A percentile compares a stretch with the other conserved stretches of the same genome.
Evolutionary conservation across 2,329 filamentous ascomycete species (phyloP).

Genomic region (Cladosporium phlei): DNA sequence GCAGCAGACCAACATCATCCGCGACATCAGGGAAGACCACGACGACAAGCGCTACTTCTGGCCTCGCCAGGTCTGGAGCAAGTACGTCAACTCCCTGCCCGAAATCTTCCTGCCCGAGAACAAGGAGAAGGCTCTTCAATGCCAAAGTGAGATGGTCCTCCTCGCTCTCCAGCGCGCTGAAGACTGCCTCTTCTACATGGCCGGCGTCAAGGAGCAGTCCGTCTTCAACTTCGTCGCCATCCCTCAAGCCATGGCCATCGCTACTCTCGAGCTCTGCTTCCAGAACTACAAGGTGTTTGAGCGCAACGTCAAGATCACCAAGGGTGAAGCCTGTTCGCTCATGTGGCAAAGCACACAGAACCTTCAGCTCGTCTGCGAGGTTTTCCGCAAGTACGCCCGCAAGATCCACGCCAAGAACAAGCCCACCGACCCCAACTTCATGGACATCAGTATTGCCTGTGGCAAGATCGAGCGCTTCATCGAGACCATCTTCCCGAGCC

Average conservation of each 20-base stretch:
- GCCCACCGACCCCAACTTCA: conserved; percentile 83
- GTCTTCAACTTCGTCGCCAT: conserved; percentile 99
- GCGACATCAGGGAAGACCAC: conserved; percentile 86
- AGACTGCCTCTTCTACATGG: conserved; percentile 97
- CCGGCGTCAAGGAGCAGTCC: conserved; percentile 88
- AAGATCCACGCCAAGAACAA: conserved; percentile 92
- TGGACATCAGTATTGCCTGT: conserved; percentile 86
- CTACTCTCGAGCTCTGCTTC: conserved; percentile 87
- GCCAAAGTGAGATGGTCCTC: conserved; percentile 89
- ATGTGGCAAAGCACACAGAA: conserved; percentile 95
- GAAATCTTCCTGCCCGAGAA: conserved; percentile 83
- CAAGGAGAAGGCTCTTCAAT: conserved; percentile 71
- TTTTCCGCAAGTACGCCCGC: conserved; percentile 72
- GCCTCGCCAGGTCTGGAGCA: conserved; percentile 94
- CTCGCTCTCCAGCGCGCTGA: conserved; percentile 82
- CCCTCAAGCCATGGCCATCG: conserved; percentile 95
- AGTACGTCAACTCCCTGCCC: conserved; percentile 84
- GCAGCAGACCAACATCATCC: conserved; percentile 98
- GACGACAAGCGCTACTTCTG: conserved; percentile 87
- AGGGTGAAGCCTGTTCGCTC: conserved; percentile 83
- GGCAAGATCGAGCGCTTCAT: conserved; percentile 96
- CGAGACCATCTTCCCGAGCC: conserved; percentile 83
- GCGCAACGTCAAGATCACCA: conserved; percentile 91
- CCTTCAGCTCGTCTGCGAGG: conserved; percentile 70
- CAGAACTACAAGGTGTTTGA: conserved; percentile 82